phyloP scores from a whole-genome alignment of 2,329 filamentous ascomycete genomes.

The Colletotrichum sp. region DNA sequence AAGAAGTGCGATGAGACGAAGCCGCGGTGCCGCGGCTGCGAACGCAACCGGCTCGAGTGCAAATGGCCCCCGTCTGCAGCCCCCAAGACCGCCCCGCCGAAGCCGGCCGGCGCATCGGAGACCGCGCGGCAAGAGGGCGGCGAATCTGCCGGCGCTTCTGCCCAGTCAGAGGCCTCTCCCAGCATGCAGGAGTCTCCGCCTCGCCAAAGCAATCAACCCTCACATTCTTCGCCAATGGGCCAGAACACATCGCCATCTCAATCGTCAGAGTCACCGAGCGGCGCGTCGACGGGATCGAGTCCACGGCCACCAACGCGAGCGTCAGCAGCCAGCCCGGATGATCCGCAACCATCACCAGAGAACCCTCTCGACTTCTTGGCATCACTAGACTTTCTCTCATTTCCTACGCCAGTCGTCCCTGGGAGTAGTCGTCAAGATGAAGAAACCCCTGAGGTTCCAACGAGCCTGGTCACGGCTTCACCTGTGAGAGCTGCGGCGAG shows the following conservation, averaged over 20 bases:
- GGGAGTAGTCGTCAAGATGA: background rate
- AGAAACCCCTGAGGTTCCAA: background rate
- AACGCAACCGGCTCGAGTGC: constrained; percentile 27
- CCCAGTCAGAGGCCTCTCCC: background rate
- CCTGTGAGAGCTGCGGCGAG: background rate
- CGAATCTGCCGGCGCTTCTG: background rate
- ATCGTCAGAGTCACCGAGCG: background rate
- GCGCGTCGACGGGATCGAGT: background rate
- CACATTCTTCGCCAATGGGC: background rate
- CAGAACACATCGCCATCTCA: background rate
- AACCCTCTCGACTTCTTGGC: background rate
- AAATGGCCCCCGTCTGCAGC: constrained; percentile 3
- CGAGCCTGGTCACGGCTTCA: background rate
- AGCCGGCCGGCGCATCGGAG: background rate
- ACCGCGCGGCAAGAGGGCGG: background rate
- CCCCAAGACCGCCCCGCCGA: background rate
- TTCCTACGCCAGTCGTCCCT: background rate
- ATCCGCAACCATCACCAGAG: background rate
- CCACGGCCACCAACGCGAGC: background rate
- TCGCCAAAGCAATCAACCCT: background rate
- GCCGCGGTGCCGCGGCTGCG: constrained; percentile 44
- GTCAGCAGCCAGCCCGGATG: background rate
- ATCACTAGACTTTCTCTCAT: background rate
- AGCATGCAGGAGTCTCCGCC: background rate
- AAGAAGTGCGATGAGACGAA: constrained; percentile 54